Evolutionary conservation across 306 rosid species (phyloP).

Genomic region (Medicago lupulina): DNA sequence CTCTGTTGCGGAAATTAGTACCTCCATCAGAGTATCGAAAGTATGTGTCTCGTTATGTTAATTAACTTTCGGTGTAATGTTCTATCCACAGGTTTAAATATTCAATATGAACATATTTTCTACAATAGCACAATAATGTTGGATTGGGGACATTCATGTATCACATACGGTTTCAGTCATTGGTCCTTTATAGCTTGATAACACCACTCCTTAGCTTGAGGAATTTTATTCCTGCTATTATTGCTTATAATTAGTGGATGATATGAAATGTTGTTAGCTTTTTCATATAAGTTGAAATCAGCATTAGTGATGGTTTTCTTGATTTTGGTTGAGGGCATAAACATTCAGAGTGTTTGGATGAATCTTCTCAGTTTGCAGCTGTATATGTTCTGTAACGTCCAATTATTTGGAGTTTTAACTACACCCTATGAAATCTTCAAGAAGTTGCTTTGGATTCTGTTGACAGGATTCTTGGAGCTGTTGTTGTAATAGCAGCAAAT

Average conservation of each 20-base stretch:
- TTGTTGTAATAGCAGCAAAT: slow-evolving; percentile 95
- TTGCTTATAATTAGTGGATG: not conserved
- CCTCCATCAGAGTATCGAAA: slow-evolving; percentile 93
- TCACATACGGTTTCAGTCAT: slow-evolving; percentile 15
- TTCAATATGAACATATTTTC: not conserved
- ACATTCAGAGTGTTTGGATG: too few species aligned
- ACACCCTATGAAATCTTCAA: slow-evolving; percentile 21
- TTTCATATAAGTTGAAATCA: slow-evolving; percentile 19
- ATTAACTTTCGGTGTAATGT: slow-evolving; percentile 19
- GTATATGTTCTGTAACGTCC: slow-evolving; percentile 23
- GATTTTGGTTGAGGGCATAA: too few species aligned
- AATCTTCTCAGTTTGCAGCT: slow-evolving; percentile 1
- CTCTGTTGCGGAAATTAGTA: slow-evolving; percentile 83
- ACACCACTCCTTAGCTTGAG: slow-evolving; percentile 5
- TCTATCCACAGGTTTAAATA: slow-evolving; percentile 9
- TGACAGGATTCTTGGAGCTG: slow-evolving; percentile 96
- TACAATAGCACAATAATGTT: slow-evolving; percentile 19
- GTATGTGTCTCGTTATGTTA: slow-evolving; percentile 51
- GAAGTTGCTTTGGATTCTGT: slow-evolving; percentile 44
- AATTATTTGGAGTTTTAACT: slow-evolving; percentile 20
- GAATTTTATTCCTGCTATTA: not conserved
- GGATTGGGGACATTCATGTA: slow-evolving; percentile 8
- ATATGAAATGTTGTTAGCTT: not conserved
- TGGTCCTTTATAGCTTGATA: slow-evolving; percentile 23
- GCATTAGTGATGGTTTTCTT: not conserved